Base-by-base conservation (phyloP, 2,329 filamentous ascomycete species). In the Dendryphion nanum region DNA sequence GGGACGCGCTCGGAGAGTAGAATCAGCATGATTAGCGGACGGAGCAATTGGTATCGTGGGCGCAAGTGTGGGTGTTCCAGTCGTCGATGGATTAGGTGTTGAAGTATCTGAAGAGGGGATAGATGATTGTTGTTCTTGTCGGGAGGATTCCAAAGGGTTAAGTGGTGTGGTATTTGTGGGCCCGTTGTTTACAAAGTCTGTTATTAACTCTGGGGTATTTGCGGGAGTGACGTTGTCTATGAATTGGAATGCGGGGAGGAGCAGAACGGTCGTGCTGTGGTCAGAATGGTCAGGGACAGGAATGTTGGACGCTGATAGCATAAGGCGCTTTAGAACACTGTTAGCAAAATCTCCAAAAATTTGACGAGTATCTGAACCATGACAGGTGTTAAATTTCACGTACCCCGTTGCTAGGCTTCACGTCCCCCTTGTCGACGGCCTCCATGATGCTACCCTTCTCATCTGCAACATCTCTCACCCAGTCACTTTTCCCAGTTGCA, bases 401-500 rank as follows among this genome's bases (percentile, higher is more conserved):
- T 69, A 89, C 85, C 41, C 86, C 86, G 47, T 86, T 87, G 18
- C 65, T 75, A 1, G 83, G 83, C 60, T 75, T 76, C 8, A 73
- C 69, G 1, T 75, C 73, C 37, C 71, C 71, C 50, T 70, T 69
- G 43, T 68, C 70, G 10, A 75, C 67, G 1, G 72, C 72, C 57
- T 75, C 70, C 74, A 79, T 79, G 37, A 80, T 65, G 40, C 73
- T 78, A 32, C 73, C 77, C 51, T 86, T 83, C 73, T 97, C 93
- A 59, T 97, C 86, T 40, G 61, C 57, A 4, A 95, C 87, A 70
- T 95, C 85, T 43, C 87, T 72, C 59, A 91, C 85, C 93, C 93
- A 98, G 68, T 98, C 93, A 18, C 83, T 78, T 78, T 96, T 95
- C 44, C 89, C 88, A n/a, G 93, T 98, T 17, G 89, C 93, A 13